These are phyloP conservation scores for Sanghuangporus sanghuang DNA, from an alignment of 1,284 basidiomycete species.

Conservation along the genomic window DNA sequence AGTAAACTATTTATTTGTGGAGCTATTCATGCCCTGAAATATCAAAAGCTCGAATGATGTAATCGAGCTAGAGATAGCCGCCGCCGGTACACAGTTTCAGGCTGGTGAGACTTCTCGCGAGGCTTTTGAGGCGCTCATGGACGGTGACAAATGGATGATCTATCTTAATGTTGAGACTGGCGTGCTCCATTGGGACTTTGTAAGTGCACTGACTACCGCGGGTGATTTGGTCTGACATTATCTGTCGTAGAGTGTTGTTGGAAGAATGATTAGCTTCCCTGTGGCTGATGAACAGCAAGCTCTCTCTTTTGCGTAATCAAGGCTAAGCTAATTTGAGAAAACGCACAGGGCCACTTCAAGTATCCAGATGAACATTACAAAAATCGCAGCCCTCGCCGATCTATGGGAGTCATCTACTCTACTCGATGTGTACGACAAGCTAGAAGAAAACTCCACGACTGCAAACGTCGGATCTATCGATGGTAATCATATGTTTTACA, in stretches of 20 bases:
- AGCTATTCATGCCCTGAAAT: neutral
- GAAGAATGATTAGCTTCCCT: conserved; percentile 59
- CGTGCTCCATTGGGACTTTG: conserved; percentile 63
- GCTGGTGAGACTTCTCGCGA: conserved; percentile 33
- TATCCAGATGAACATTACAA: conserved; percentile 53
- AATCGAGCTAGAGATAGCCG: conserved; percentile 44
- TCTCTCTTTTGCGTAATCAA: neutral
- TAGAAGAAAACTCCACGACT: conserved; percentile 33
- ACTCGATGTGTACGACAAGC: conserved; percentile 33
- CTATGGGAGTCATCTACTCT: conserved; percentile 45
- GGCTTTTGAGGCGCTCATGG: conserved; percentile 46
- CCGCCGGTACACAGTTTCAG: conserved; percentile 49
- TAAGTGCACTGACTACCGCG: conserved; percentile 28
- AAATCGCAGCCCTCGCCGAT: conserved; percentile 45
- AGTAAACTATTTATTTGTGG: conserved; percentile 22
- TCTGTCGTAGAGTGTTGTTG: conserved; percentile 44
- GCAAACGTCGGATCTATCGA: conserved; percentile 55
- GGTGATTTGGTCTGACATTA: neutral
- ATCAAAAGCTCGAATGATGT: conserved; percentile 43
- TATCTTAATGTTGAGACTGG: conserved; percentile 50
- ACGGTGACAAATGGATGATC: conserved; percentile 62
- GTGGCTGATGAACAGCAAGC: conserved; percentile 52
- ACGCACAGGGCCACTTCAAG: conserved; percentile 44
- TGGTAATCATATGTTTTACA: conserved; percentile 64
- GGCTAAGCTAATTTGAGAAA: conserved; percentile 1